Evolutionary conservation across 768 basidiomycete genomes (phyloP).

Genomic region (Melanogaster broomeanus): DNA sequence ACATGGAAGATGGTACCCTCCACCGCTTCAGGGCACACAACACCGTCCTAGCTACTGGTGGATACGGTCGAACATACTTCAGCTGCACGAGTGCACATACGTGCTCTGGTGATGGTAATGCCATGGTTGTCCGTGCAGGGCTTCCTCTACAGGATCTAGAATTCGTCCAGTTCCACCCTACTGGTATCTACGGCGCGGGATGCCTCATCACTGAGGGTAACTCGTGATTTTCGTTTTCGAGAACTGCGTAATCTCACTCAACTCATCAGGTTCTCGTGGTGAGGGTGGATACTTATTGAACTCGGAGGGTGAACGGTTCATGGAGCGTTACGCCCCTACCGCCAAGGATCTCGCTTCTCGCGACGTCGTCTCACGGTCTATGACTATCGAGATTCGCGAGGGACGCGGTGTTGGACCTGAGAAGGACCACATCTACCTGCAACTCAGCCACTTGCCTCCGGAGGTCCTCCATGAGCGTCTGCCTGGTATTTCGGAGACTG

Average conservation of each 20-base stretch:
- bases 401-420: slow-evolving; percentile 98
- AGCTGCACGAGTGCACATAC: slow-evolving; percentile 99
- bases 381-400: slow-evolving; percentile 98
- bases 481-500: slow-evolving; percentile 99
- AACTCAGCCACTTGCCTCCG: slow-evolving; percentile 95
- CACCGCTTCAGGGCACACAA: slow-evolving; percentile 99
- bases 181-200: slow-evolving; percentile 98
- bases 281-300: slow-evolving; percentile 99
- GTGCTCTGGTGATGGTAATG: slow-evolving; percentile 98
- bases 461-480: slow-evolving; percentile 95
- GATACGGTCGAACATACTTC: slow-evolving; percentile 98
- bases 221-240: slow-evolving; percentile 7
- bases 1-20: slow-evolving; percentile 99
- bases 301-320: slow-evolving; percentile 98
- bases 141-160: slow-evolving; percentile 96
- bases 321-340: slow-evolving; percentile 99
- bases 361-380: slow-evolving; percentile 98
- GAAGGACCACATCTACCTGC: slow-evolving; percentile 95
- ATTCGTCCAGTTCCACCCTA: slow-evolving; percentile 99
- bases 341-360: slow-evolving; percentile 99
- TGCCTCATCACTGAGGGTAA: slow-evolving; percentile 97
- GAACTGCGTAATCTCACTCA: slow-evolving; percentile 1
- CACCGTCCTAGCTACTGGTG: slow-evolving; percentile 97
- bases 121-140: slow-evolving; percentile 96
- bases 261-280: slow-evolving; percentile 82